Evolutionary conservation across 2,329 filamentous ascomycete species (phyloP).

Genomic region (Fusarium hainanense): DNA sequence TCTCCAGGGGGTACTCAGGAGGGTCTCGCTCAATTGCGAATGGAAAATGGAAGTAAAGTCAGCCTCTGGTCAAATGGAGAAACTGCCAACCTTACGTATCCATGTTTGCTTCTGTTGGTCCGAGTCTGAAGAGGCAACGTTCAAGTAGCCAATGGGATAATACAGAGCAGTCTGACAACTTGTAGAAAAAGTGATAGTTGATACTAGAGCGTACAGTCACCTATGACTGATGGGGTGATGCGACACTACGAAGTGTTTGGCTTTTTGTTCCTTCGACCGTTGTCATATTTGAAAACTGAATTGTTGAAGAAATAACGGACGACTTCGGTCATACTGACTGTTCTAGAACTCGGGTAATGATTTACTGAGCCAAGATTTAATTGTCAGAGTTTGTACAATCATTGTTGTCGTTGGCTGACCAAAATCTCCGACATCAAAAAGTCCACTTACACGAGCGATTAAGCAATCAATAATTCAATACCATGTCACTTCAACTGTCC

Average conservation of each 20-base stretch:
- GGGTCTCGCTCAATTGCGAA: not conserved
- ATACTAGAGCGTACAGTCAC: constrained; percentile 4
- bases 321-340: not conserved
- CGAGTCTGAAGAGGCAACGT: not conserved
- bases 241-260: constrained; percentile 4
- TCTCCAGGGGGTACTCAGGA: constrained; percentile 12
- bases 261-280: constrained; percentile 25
- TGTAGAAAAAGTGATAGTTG: not conserved
- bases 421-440: not conserved
- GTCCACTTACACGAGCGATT: not conserved
- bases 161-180: constrained; percentile 2
- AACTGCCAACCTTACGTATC: not conserved
- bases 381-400: not conserved
- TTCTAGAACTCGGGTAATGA: not conserved
- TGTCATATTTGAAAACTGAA: constrained; percentile 2
- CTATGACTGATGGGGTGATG: constrained; percentile 4
- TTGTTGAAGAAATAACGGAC: not conserved
- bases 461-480: not conserved
- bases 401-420: not conserved
- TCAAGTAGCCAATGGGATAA: constrained; percentile 11
- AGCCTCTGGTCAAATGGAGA: not conserved
- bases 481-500: constrained; percentile 1
- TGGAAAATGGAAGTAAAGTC: not conserved
- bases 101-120: constrained; percentile 24
- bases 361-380: not conserved